A percentile compares a stretch with the other conserved stretches of the same genome.
Evolutionary conservation across 345 rosid species (phyloP).

Genomic region (Ceriops decandra): DNA sequence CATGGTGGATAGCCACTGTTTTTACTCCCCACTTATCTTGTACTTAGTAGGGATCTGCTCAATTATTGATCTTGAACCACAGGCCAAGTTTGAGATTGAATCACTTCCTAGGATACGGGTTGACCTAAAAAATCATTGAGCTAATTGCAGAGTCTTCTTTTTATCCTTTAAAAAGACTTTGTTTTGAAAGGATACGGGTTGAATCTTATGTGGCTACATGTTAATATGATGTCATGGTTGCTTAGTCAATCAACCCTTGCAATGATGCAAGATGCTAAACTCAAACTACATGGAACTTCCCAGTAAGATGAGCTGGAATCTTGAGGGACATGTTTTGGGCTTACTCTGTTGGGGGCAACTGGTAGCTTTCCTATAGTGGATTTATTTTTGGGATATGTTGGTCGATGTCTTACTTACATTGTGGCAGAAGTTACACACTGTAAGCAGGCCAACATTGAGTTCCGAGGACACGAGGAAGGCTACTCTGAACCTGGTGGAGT

Average conservation of each 20-base stretch:
- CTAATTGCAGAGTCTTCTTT: too few relatives aligned
- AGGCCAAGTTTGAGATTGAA: too few relatives aligned
- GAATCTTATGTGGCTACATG: too few relatives aligned
- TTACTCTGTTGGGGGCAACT: not conserved
- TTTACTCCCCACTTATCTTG: not conserved
- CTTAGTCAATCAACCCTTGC: not conserved
- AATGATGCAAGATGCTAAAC: not conserved
- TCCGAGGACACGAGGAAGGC: constrained; percentile 85
- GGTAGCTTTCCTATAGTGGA: constrained; percentile 2
- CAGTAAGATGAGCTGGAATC: not conserved
- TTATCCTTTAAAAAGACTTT: too few relatives aligned
- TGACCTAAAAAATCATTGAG: too few relatives aligned
- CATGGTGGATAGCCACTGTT: not conserved
- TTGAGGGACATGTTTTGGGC: not conserved
- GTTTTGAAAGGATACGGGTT: too few relatives aligned
- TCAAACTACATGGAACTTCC: not conserved
- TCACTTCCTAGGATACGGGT: too few relatives aligned
- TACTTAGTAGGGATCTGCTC: too few relatives aligned
- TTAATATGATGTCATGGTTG: too few relatives aligned
- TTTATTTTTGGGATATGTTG: constrained; percentile 40
- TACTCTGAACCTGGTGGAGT: constrained; percentile 97
- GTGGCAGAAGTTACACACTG: constrained; percentile 98
- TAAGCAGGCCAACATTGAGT: constrained; percentile 89
- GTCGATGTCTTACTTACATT: constrained; percentile 98
- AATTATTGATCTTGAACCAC: too few relatives aligned